These are phyloP conservation scores for Triticum dicoccoides DNA, from an alignment of 176 grass and related monocot species.

Conservation along the genomic window DNA sequence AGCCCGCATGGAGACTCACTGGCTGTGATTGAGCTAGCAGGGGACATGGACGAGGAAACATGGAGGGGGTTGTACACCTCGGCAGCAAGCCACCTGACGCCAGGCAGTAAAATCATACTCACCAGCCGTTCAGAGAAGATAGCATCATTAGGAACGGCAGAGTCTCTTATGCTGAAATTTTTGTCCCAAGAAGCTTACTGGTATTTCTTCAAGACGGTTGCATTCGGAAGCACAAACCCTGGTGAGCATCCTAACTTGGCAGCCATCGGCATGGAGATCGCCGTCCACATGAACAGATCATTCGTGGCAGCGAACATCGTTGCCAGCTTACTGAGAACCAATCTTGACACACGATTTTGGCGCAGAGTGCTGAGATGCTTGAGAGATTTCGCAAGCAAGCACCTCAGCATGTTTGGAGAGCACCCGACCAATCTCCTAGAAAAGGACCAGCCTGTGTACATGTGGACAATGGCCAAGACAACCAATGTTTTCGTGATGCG, in stretches of 20 bases:
- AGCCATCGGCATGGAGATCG: background rate
- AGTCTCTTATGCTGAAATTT: background rate
- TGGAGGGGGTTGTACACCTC: slow-evolving; percentile 22
- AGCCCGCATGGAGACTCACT: background rate
- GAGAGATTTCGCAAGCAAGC: background rate
- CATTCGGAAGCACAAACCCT: slow-evolving; percentile 33
- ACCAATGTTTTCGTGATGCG: background rate
- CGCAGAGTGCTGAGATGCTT: background rate
- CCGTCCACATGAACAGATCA: background rate
- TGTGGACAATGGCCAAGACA: background rate
- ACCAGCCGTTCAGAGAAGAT: background rate
- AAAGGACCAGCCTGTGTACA: background rate
- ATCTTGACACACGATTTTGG: background rate
- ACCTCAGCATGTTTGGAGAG: slow-evolving; percentile 6
- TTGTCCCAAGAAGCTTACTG: slow-evolving; percentile 29
- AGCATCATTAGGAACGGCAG: background rate
- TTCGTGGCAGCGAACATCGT: background rate
- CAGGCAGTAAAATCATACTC: slow-evolving; percentile 38
- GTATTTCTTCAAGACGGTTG: slow-evolving; percentile 33
- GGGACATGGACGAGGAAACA: background rate
- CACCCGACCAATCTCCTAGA: background rate
- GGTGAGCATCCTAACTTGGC: background rate
- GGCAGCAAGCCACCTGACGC: background rate
- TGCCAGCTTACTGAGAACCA: background rate
- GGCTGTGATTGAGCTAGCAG: background rate